Evolutionary conservation across 495 filamentous ascomycete species (phyloP).

Genomic region (Podospora pseudoanserina): DNA sequence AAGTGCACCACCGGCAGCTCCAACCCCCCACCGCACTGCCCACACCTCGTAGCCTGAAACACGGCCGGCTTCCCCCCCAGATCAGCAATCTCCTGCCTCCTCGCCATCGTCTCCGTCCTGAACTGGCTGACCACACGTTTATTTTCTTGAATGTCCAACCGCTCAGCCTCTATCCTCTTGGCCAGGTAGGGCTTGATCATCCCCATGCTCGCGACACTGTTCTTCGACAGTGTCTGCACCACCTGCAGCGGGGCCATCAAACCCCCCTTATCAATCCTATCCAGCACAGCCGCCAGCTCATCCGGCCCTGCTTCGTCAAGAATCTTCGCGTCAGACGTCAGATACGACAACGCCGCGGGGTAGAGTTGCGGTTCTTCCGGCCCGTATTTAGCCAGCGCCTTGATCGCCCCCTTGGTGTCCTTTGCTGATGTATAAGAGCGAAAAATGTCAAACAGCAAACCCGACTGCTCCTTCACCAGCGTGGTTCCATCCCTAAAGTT

Average conservation of each 20-base stretch:
- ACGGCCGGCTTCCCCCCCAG: conserved; percentile 73
- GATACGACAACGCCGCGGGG: conserved; percentile 86
- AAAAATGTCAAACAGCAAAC: conserved; percentile 91
- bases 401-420: conserved; percentile 85
- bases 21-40: conserved; percentile 66
- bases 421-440: conserved; percentile 92
- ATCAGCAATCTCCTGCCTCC: conserved; percentile 71
- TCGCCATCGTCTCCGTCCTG: conserved; percentile 75
- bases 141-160: conserved; percentile 79
- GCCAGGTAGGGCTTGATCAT: conserved; percentile 91
- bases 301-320: conserved; percentile 83
- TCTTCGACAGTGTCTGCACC: conserved; percentile 72
- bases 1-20: conserved; percentile 92
- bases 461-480: conserved; percentile 89
- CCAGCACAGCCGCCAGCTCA: conserved; percentile 72
- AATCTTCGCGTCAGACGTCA: conserved; percentile 77
- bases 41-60: conserved; percentile 88
- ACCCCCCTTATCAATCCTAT: conserved; percentile 81
- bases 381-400: conserved; percentile 86
- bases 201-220: conserved; percentile 84
- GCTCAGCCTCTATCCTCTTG: conserved; percentile 82
- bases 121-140: conserved; percentile 79
- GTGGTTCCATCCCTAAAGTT: conserved; percentile 87
- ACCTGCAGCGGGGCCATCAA: conserved; percentile 96
- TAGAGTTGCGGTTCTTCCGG: conserved; percentile 90